Evolutionary conservation across 306 rosid species (phyloP).

Genomic region (Quercus dentata): DNA sequence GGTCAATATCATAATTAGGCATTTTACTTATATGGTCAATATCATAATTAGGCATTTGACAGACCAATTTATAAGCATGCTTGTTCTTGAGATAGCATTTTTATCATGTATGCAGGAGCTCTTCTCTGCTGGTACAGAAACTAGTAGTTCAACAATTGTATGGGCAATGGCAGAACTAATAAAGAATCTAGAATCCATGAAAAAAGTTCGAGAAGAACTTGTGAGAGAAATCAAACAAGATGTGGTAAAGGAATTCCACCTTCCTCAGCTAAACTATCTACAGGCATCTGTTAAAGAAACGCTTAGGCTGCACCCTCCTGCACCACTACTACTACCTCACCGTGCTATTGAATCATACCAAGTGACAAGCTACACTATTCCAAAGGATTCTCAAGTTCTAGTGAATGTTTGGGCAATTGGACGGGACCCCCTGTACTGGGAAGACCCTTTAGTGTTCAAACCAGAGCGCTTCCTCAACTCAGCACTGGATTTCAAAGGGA

Average conservation of each 20-base stretch:
- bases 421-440: slow-evolving; percentile 12
- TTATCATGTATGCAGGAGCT: slow-evolving; percentile 16
- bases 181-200: slow-evolving; percentile 13
- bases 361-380: slow-evolving; percentile 22
- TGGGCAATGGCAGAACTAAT: slow-evolving; percentile 32
- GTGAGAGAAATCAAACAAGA: not conserved
- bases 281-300: slow-evolving; percentile 28
- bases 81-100: not conserved
- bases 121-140: slow-evolving; percentile 22
- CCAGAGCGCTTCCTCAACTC: slow-evolving; percentile 24
- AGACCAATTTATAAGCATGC: not conserved
- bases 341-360: slow-evolving; percentile 11
- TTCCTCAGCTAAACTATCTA: slow-evolving; percentile 14
- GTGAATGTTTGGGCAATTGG: slow-evolving; percentile 30
- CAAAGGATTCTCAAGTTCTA: slow-evolving; percentile 11
- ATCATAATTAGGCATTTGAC: not conserved
- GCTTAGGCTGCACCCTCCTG: slow-evolving; percentile 28
- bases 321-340: slow-evolving; percentile 27
- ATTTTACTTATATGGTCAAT: not conserved
- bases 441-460: slow-evolving; percentile 7
- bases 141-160: slow-evolving; percentile 14
- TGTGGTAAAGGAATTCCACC: slow-evolving; percentile 7
- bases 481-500: slow-evolving; percentile 24
- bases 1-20: not conserved
- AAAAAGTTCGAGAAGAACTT: slow-evolving; percentile 13